These are phyloP conservation scores for Tremella mesenterica DNA, from an alignment of 768 basidiomycete genomes.

Conservation along the genomic window DNA sequence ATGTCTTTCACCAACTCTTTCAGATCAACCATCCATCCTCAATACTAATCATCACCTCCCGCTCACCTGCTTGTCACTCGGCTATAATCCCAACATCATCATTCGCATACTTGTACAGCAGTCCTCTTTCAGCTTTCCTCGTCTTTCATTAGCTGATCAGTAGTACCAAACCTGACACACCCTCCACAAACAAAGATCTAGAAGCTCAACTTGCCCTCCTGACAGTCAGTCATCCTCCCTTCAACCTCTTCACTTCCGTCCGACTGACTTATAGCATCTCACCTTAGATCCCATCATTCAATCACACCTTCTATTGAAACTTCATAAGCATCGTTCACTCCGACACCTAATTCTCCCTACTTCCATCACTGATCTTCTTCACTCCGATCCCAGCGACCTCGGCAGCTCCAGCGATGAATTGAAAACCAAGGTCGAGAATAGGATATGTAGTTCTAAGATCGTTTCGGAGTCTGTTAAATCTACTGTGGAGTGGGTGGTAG, in stretches of 20 bases:
- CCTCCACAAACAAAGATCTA: slow-evolving; percentile 48
- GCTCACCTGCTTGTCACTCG: too few species aligned
- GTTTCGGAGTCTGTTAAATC: slow-evolving; percentile 55
- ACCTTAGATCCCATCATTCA: slow-evolving; percentile 56
- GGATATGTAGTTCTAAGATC: slow-evolving; percentile 68
- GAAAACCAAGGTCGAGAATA: slow-evolving; percentile 58
- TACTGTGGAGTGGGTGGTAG: slow-evolving; percentile 51
- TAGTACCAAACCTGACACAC: slow-evolving; percentile 31
- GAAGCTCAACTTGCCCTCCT: slow-evolving; percentile 57
- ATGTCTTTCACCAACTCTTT: background rate
- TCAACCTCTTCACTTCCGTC: background rate
- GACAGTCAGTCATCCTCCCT: slow-evolving; percentile 52
- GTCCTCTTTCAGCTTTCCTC: too few species aligned
- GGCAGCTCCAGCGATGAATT: too few species aligned
- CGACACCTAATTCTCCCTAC: slow-evolving; percentile 29
- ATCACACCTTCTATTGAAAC: slow-evolving; percentile 61
- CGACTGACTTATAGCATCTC: slow-evolving; percentile 49
- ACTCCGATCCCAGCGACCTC: slow-evolving; percentile 9
- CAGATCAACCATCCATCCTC: too few species aligned
- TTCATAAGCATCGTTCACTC: slow-evolving; percentile 63
- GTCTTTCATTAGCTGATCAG: background rate
- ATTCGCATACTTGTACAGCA: too few species aligned
- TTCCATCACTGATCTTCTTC: slow-evolving; percentile 1
- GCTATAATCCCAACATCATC: too few species aligned
- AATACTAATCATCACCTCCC: too few species aligned